Evolutionary conservation across 257 asterid genomes (phyloP).

Genomic region (Nicotiana benthamiana): DNA sequence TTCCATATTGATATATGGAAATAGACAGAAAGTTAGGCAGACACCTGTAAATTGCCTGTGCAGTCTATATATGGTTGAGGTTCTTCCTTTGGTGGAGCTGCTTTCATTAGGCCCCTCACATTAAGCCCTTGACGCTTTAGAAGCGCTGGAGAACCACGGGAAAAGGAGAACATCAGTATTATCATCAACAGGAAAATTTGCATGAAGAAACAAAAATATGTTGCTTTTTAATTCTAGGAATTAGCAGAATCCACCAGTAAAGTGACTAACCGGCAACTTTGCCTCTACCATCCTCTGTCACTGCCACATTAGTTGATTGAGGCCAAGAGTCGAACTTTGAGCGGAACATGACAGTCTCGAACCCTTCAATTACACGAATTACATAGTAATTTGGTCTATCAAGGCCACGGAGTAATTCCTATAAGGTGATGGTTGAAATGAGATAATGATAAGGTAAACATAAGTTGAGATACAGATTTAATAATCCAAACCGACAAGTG

Average conservation of each 20-base stretch:
- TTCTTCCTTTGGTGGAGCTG: constrained; percentile 87
- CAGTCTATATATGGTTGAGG: constrained; percentile 76
- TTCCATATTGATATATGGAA: no score
- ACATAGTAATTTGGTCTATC: constrained; percentile 63
- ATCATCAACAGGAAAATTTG: not conserved
- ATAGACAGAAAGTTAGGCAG: constrained; percentile 22
- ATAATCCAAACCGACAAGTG: constrained; percentile 20
- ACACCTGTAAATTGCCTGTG: constrained; percentile 93
- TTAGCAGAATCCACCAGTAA: constrained; percentile 6
- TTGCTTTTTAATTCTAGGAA: not conserved
- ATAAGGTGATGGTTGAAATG: constrained; percentile 8
- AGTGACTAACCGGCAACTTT: constrained; percentile 90
- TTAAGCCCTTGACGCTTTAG: constrained; percentile 94
- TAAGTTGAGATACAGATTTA: constrained; percentile 6
- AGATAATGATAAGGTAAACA: constrained; percentile 12
- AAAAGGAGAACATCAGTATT: constrained; percentile 9
- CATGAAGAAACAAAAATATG: not conserved
- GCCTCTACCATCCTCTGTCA: constrained; percentile 93
- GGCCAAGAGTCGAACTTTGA: constrained; percentile 91
- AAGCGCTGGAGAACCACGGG: constrained; percentile 52
- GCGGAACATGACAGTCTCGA: constrained; percentile 80
- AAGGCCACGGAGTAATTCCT: constrained; percentile 60
- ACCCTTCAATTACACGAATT: constrained; percentile 88
- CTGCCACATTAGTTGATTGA: constrained; percentile 56
- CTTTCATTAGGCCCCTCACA: constrained; percentile 88